Evolutionary conservation across 331 rosid genomes (phyloP).

Genomic region (Malus hybrid): DNA sequence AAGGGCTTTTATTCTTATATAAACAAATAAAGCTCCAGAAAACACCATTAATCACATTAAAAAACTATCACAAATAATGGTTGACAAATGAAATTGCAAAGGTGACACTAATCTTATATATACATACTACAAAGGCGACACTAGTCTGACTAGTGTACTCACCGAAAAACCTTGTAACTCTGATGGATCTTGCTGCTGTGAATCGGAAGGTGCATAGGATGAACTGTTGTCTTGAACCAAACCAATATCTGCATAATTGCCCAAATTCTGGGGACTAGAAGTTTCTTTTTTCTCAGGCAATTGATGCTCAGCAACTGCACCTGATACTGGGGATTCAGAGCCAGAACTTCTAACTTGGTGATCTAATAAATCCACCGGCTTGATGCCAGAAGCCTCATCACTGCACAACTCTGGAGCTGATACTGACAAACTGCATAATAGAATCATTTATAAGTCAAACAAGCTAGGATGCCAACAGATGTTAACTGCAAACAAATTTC

Average conservation of each 20-base stretch:
- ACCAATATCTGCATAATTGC: slow-evolving; percentile 59
- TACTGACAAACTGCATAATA: slow-evolving; percentile 51
- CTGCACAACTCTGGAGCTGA: slow-evolving; percentile 47
- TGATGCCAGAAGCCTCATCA: slow-evolving; percentile 56
- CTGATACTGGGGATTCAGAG: slow-evolving; percentile 55
- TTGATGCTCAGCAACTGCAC: slow-evolving; percentile 51
- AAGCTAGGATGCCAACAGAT: background rate
- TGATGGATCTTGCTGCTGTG: slow-evolving; percentile 64
- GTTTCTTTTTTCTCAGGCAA: slow-evolving; percentile 55
- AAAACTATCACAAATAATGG: background rate
- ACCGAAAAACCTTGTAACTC: slow-evolving; percentile 83
- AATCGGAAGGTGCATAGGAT: slow-evolving; percentile 52
- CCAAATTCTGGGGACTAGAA: slow-evolving; percentile 54
- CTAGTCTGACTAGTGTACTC: slow-evolving; percentile 23
- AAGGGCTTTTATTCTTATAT: background rate
- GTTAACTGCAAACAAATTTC: background rate
- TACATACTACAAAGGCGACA: background rate
- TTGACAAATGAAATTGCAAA: background rate
- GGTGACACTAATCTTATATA: too few relatives aligned
- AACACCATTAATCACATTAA: background rate
- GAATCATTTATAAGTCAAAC: background rate
- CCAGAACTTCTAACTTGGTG: slow-evolving; percentile 44
- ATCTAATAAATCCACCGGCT: slow-evolving; percentile 48
- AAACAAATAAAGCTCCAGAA: background rate
- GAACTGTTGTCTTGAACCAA: slow-evolving; percentile 61